These are phyloP conservation scores for Xerocomus brunneocitrinus DNA, from an alignment of 768 basidiomycete species.

Conservation along the genomic window DNA sequence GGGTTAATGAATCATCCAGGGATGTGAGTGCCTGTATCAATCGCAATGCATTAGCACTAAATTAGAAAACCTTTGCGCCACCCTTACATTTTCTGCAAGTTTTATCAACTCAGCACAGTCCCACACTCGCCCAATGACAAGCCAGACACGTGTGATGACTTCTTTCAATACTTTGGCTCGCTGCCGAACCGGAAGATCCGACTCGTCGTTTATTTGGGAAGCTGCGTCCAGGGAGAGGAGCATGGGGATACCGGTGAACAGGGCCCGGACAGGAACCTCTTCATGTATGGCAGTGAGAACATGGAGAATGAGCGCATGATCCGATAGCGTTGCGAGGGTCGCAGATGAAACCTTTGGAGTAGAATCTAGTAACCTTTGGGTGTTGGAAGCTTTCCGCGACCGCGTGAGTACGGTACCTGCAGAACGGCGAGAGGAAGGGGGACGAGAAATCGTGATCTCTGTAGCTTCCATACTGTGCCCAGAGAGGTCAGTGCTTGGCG, in stretches of 20 bases:
- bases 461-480: slow-evolving; percentile 16
- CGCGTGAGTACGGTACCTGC: slow-evolving; percentile 43
- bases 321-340: slow-evolving; percentile 59
- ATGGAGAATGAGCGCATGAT: slow-evolving; percentile 68
- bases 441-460: slow-evolving; percentile 27
- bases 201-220: slow-evolving; percentile 38
- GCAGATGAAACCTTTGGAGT: slow-evolving; percentile 39
- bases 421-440: slow-evolving; percentile 44
- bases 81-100: slow-evolving; percentile 53
- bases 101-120: slow-evolving; percentile 49
- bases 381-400: slow-evolving; percentile 52
- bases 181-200: slow-evolving; percentile 36
- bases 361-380: slow-evolving; percentile 49
- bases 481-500: slow-evolving; percentile 30
- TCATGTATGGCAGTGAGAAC: slow-evolving; percentile 66
- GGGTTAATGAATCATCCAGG: slow-evolving; percentile 33
- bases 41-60: slow-evolving; percentile 13
- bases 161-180: slow-evolving; percentile 57
- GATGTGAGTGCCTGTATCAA: slow-evolving; percentile 42
- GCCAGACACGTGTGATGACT: slow-evolving; percentile 62
- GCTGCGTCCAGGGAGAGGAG: slow-evolving; percentile 66
- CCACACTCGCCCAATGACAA: slow-evolving; percentile 68
- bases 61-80: slow-evolving; percentile 11
- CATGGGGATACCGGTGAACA: slow-evolving; percentile 83
- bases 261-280: slow-evolving; percentile 66